Percentiles rank a stretch among this genome's conserved stretches.
These are phyloP conservation scores for Rhodofomes roseus DNA, from an alignment of 1,284 basidiomycete genomes.

Conservation along the genomic window DNA sequence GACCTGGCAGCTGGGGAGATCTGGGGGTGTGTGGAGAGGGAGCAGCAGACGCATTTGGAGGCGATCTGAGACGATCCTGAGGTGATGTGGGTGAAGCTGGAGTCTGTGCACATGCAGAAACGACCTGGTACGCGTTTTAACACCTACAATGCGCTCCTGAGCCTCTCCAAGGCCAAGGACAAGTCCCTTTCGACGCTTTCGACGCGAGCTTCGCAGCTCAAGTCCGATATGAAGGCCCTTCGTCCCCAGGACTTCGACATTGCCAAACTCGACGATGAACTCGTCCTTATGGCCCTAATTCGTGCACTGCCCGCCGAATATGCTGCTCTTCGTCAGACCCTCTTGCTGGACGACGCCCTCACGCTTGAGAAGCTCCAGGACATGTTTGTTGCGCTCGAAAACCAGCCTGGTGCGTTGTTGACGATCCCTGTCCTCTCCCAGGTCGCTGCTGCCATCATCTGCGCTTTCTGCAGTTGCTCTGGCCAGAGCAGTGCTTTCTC, in stretches of 20 bases:
- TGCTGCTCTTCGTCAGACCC: conserved; percentile 13
- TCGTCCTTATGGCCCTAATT: conserved; percentile 20
- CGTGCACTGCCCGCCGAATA: conserved; percentile 17
- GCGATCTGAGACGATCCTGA: conserved; percentile 6
- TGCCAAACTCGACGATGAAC: conserved; percentile 17
- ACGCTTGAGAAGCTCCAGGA: conserved; percentile 6
- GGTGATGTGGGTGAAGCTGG: conserved; percentile 13
- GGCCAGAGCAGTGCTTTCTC: conserved; percentile 2
- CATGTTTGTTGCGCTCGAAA: not conserved
- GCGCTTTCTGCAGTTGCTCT: not conserved
- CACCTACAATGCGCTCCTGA: conserved; percentile 31
- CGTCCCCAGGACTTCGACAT: conserved; percentile 9
- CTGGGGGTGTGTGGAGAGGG: conserved; percentile 5
- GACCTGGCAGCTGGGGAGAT: conserved; percentile 8
- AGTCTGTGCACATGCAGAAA: conserved; percentile 15
- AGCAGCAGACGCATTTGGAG: conserved; percentile 9
- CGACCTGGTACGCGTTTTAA: conserved; percentile 23
- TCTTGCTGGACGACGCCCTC: conserved; percentile 11
- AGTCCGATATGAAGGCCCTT: conserved; percentile 1
- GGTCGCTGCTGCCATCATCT: not conserved
- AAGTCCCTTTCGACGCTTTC: conserved; percentile 24
- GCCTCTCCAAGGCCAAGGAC: conserved; percentile 24
- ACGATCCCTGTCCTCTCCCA: not conserved
- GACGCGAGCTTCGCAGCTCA: not conserved
- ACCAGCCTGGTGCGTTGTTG: not conserved